Evolutionary conservation across 108 stramenopile genomes (phyloP).

Genomic region (Parietichytrium sp.): DNA sequence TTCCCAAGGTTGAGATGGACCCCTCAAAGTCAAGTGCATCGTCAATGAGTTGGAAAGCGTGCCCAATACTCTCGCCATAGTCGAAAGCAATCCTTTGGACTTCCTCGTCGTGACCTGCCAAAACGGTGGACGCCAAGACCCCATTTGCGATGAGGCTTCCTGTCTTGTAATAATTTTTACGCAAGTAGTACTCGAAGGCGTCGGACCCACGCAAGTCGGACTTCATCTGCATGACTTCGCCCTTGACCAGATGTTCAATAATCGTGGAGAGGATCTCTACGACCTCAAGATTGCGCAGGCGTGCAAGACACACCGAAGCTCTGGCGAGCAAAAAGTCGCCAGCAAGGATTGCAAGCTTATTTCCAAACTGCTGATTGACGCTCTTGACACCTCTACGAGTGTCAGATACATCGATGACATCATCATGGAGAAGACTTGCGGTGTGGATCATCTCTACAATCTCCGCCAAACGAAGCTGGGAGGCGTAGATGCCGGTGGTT

Average conservation of each 20-base stretch:
- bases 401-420: conserved; percentile 94
- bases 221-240: conserved; percentile 91
- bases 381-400: conserved; percentile 84
- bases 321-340: conserved; percentile 96
- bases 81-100: conserved; percentile 71
- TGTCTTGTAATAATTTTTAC: conserved; percentile 97
- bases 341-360: conserved; percentile 96
- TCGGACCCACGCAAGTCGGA: conserved; percentile 38
- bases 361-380: conserved; percentile 89
- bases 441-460: conserved; percentile 99
- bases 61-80: conserved; percentile 94
- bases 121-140: conserved; percentile 82
- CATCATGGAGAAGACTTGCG: conserved; percentile 92
- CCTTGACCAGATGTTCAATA: conserved; percentile 95
- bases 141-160: conserved; percentile 94
- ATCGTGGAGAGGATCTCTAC: conserved; percentile 93
- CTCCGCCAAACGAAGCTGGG: conserved; percentile 89
- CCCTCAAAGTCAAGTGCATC: conserved; percentile 96
- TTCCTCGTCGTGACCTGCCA: conserved; percentile 69
- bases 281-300: conserved; percentile 86
- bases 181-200: conserved; percentile 72
- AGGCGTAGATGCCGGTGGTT: background rate
- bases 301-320: conserved; percentile 84
- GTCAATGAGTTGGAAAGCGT: conserved; percentile 96
- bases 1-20: conserved; percentile 73